Evolutionary conservation across 768 basidiomycete genomes (phyloP), one percentile per base, ranked within the genome.

Genomic region (Lactarius trivialis): DNA sequence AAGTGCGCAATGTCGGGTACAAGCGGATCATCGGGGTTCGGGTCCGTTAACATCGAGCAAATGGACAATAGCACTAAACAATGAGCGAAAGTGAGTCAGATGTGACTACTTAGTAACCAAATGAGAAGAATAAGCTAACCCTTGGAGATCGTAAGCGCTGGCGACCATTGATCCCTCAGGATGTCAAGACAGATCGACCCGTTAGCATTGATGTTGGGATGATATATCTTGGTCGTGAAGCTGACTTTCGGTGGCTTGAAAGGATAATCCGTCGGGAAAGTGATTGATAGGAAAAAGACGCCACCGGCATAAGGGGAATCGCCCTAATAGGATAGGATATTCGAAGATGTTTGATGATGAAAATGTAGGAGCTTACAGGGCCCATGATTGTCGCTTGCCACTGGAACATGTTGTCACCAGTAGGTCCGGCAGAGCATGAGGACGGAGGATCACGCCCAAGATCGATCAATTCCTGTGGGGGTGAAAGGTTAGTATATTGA

Each of bases 331-430:
- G 63, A 70, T 60, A 21, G 56, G 65, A 73, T 68, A 73, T 60
- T 55, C 32, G 48, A 55, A 60, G 32, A 58, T 30, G 48, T 55
- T 49, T 36, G 52, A 2, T 30, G 55, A 30, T 21, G 17, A 50
- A 55, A 24, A 19, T 11, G 21, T 19, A 34, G n/a, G 8, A n/a
- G 80, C 94, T 75, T 72, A 96, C 95, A 61, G 96, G 96, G 48
- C 96, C 96, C 96, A 98, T 98, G 75, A 98, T 98, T 68, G 96
- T 98, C 64, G 96, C 96, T 75, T 98, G 94, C 96, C 95, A 98
- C 74, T 93, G 87, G 82, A 98, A 99, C 86, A 98, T 88, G 78
- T 98, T 95, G 73, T 98, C 95, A 57, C 93, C 93, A 64, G 89
- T 93, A 49, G 97, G 97, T 57, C 97, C 97, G 70, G 97, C 97